Evolutionary conservation across 108 stramenopile species (phyloP).

Genomic region (Cyclotella sp.): DNA sequence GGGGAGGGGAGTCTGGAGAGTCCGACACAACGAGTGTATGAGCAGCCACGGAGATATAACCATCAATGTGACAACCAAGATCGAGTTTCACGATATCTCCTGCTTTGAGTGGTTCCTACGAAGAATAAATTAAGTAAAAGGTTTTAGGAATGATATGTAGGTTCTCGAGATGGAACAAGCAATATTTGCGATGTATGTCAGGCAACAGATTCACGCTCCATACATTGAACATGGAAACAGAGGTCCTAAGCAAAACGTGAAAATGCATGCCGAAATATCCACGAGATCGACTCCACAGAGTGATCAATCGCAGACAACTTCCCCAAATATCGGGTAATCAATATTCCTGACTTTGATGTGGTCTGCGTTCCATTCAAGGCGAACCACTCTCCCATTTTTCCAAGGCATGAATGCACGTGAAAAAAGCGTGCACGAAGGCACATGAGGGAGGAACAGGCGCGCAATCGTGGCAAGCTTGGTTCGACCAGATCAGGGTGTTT

Average conservation of each 20-base stretch:
- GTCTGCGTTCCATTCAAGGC: slow-evolving; percentile 71
- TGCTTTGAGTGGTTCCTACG: slow-evolving; percentile 80
- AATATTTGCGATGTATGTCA: slow-evolving; percentile 18
- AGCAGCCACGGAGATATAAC: slow-evolving; percentile 97
- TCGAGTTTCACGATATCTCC: slow-evolving; percentile 99
- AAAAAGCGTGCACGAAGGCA: slow-evolving; percentile 17
- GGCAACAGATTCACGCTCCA: slow-evolving; percentile 17
- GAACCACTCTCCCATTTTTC: slow-evolving; percentile 39
- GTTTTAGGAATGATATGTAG: neutral
- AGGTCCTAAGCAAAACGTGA: slow-evolving; percentile 34
- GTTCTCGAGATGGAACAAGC: neutral
- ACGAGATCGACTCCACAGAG: slow-evolving; percentile 37
- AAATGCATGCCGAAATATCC: slow-evolving; percentile 41
- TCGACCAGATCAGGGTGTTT: slow-evolving; percentile 63
- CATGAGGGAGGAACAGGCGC: slow-evolving; percentile 35
- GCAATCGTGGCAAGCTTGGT: slow-evolving; percentile 83
- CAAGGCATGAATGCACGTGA: neutral
- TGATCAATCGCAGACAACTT: slow-evolving; percentile 68
- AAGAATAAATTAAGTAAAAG: neutral
- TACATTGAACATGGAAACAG: slow-evolving; percentile 50
- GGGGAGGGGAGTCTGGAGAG: slow-evolving; percentile 61
- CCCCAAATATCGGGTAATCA: slow-evolving; percentile 27
- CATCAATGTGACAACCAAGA: slow-evolving; percentile 99
- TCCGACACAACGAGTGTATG: slow-evolving; percentile 94
- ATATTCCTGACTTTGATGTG: slow-evolving; percentile 55